phyloP scores from a whole-genome alignment of 2,329 filamentous ascomycete species.

The Neonectria neomacrospora region DNA sequence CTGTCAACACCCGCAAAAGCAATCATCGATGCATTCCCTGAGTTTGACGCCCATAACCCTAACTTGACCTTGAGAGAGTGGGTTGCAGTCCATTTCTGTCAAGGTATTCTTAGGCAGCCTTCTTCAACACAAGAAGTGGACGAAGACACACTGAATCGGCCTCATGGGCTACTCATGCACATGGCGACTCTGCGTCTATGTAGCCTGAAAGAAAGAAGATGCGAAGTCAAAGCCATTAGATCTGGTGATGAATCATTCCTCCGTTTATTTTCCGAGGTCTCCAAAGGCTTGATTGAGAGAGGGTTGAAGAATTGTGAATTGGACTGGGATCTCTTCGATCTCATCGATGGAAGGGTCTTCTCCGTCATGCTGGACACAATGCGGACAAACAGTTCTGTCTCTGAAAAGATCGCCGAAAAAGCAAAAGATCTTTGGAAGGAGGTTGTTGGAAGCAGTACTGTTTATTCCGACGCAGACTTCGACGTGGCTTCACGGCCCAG shows the following conservation, averaged over 20 bases:
- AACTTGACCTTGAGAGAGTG: conserved; percentile 25
- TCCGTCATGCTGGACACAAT: conserved; percentile 33
- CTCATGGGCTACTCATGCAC: conserved; percentile 32
- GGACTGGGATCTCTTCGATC: conserved; percentile 47
- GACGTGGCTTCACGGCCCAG: conserved; percentile 2
- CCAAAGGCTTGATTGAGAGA: conserved; percentile 33
- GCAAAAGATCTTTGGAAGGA: conserved; percentile 12
- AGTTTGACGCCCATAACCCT: neutral
- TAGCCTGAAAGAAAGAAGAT: conserved; percentile 31
- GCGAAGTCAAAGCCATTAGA: neutral
- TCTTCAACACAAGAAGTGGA: neutral
- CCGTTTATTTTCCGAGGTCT: conserved; percentile 35
- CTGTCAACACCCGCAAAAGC: neutral
- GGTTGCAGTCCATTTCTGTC: conserved; percentile 26
- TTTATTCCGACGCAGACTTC: conserved; percentile 2
- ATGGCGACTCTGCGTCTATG: conserved; percentile 20
- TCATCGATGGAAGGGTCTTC: conserved; percentile 49
- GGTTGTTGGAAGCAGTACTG: neutral
- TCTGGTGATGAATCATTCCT: conserved; percentile 13
- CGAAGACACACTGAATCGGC: conserved; percentile 8
- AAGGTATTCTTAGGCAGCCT: conserved; percentile 19
- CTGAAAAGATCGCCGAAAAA: conserved; percentile 15
- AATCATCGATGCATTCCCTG: neutral
- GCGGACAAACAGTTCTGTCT: neutral
- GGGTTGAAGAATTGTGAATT: neutral